phyloP scores from a whole-genome alignment of 768 basidiomycete genomes.

The Mrakia gelida region DNA sequence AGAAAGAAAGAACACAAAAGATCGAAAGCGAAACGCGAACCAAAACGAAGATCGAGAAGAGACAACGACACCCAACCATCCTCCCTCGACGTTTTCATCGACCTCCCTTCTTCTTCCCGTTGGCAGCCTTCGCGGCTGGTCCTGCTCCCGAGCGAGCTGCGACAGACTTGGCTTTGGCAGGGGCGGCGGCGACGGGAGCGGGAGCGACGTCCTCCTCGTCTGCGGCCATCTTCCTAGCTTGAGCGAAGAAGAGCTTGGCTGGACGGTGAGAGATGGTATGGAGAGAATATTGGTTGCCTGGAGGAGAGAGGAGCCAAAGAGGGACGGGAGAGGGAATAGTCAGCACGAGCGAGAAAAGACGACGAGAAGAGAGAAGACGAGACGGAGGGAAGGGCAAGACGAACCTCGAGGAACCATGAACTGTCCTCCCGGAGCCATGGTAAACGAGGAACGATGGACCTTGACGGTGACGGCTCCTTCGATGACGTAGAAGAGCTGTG shows the following conservation, averaged over 20 bases:
- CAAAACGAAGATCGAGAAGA: too few species aligned
- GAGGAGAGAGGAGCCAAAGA: background rate
- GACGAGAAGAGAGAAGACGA: constrained; percentile 1
- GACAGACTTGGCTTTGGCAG: background rate
- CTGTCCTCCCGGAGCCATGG: constrained; percentile 76
- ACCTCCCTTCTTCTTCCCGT: too few species aligned
- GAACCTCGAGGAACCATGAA: constrained; percentile 86
- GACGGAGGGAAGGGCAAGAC: constrained; percentile 29
- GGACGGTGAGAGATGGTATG: constrained; percentile 65
- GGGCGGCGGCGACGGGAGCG: background rate
- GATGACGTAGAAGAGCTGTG: constrained; percentile 70
- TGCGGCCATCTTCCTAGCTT: constrained; percentile 55
- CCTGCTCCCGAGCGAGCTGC: too few species aligned
- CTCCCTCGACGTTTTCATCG: too few species aligned
- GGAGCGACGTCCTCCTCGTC: constrained; percentile 37
- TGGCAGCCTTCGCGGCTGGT: too few species aligned
- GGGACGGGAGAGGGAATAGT: background rate
- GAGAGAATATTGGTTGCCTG: constrained; percentile 87
- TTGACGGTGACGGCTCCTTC: constrained; percentile 84
- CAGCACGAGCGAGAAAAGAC: background rate
- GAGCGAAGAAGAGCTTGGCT: constrained; percentile 84
- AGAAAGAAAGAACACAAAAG: too few species aligned
- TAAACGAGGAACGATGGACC: constrained; percentile 70
- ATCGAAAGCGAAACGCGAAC: too few species aligned
- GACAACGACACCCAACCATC: too few species aligned